These are phyloP conservation scores for Panellus pusillus DNA, from an alignment of 768 basidiomycete species.

Conservation along the genomic window DNA sequence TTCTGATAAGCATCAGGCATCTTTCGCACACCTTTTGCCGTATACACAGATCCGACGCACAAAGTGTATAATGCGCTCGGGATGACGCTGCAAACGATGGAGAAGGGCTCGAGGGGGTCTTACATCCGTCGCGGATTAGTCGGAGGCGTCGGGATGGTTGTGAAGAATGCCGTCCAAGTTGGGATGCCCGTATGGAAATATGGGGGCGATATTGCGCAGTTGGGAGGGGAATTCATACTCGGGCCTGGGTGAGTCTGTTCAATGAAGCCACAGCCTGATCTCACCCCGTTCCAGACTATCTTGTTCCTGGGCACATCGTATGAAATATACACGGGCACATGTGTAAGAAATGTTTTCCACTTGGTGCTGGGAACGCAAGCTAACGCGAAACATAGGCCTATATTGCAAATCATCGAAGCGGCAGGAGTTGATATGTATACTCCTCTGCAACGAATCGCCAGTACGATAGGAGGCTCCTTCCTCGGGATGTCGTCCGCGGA, in stretches of 20 bases:
- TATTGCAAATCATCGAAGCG: constrained; percentile 50
- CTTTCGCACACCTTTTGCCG: constrained; percentile 57
- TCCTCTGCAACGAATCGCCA: constrained; percentile 5
- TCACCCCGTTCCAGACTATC: constrained; percentile 36
- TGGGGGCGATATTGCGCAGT: constrained; percentile 59
- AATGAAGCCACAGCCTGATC: not conserved
- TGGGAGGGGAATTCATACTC: constrained; percentile 75
- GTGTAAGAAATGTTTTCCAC: constrained; percentile 21
- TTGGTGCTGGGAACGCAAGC: too few species aligned
- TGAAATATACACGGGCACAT: constrained; percentile 59
- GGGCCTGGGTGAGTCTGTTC: constrained; percentile 51
- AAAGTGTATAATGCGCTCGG: constrained; percentile 60
- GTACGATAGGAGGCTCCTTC: constrained; percentile 14
- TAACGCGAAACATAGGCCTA: constrained; percentile 29
- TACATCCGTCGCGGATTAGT: constrained; percentile 56
- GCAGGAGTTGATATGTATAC: constrained; percentile 42
- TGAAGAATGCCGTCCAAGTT: constrained; percentile 51
- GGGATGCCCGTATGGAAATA: constrained; percentile 63
- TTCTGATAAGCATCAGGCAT: constrained; percentile 40
- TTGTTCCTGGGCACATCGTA: constrained; percentile 61
- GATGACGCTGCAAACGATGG: constrained; percentile 38
- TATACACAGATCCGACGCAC: constrained; percentile 66
- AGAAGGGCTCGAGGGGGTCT: constrained; percentile 37
- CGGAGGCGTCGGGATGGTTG: constrained; percentile 55
- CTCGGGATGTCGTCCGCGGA: constrained; percentile 15